Evolutionary conservation across 139 green algal genomes (phyloP), one percentile per base, ranked within the genome.

Genomic region (Chlorella sp.): DNA sequence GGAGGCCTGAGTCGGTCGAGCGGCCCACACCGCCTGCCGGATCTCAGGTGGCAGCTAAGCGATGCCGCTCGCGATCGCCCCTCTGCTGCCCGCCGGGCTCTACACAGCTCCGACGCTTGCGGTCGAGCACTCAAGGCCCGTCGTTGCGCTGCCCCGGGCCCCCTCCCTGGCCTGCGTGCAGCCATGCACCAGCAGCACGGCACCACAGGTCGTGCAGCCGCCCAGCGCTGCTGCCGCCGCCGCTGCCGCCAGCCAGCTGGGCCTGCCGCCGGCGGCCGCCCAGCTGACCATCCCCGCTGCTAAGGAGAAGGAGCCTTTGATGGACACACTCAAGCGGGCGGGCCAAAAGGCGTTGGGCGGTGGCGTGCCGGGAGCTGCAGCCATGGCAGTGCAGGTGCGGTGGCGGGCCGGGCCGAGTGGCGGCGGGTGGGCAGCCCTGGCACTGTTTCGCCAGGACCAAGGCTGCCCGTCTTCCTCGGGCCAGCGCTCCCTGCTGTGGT

Each of bases 361-460:
- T 51, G 95, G 95, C 69, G 84, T 98, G 9, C 94, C 95, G 3
- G 95, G 95, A 56, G 93, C 92, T 26, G 92, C 89, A 11, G 95
- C 94, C 8, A 97, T 97, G 93, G 90, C 86, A 14, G 90, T 97
- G 54, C 92, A 97, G 87, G 92, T 65, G 79, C 46, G 44, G 11
- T 28, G 40, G 40, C 5, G 28, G 1, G 38, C 40, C 34, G 36
- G 0, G 26, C 11, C 40, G 20, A 1, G 54, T 19, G 34, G 40
- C 74, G 36, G 48, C 46, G 17, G 34, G 28, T 41, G 41, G 44
- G 24, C 0, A 8, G 38, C n/a, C n/a, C n/a, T n/a, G n/a, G n/a
- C n/a, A n/a, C n/a, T n/a, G n/a, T 60, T 60, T 20, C 2, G 11
- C 13, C 51, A 60, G 51, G 51, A 60, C 51, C 51, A 60, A 60